A percentile compares a stretch with the other conserved stretches of the same genome.
phyloP scores from a whole-genome alignment of 768 basidiomycete species.

The Cystoderma amianthinum region DNA sequence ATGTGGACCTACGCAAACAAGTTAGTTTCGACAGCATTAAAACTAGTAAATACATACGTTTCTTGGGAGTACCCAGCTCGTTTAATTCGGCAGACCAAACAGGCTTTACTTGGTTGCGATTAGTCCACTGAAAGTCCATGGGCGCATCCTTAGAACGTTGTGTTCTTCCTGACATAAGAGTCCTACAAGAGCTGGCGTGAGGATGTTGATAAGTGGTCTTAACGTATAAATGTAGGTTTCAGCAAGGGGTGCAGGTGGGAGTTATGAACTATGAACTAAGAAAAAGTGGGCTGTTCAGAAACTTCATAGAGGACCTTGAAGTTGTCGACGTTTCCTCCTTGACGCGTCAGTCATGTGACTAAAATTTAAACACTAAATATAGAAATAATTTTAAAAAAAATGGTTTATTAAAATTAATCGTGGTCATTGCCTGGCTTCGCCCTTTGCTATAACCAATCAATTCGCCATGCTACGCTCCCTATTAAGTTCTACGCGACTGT shows the following conservation, averaged over 20 bases:
- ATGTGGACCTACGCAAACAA: slow-evolving; percentile 29
- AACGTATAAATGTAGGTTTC: background rate
- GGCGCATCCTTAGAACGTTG: slow-evolving; percentile 71
- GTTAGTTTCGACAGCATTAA: slow-evolving; percentile 3
- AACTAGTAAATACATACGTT: slow-evolving; percentile 51
- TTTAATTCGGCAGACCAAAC: slow-evolving; percentile 46
- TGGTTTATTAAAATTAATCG: too few relatives aligned
- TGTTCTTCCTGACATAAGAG: slow-evolving; percentile 10
- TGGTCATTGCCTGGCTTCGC: too few relatives aligned
- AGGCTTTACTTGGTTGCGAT: slow-evolving; percentile 49
- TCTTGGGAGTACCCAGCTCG: slow-evolving; percentile 49
- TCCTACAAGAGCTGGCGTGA: background rate
- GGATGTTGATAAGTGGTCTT: slow-evolving; percentile 2
- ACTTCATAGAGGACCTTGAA: background rate
- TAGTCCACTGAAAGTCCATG: slow-evolving; percentile 87
- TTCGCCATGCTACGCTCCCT: background rate
- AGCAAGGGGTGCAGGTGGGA: background rate
- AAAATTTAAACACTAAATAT: slow-evolving; percentile 1
- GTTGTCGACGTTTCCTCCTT: slow-evolving; percentile 16
- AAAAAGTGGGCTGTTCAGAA: too few relatives aligned
- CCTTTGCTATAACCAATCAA: too few relatives aligned
- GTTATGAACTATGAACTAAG: too few relatives aligned
- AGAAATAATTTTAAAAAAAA: background rate
- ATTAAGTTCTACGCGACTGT: background rate
- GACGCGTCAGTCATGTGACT: slow-evolving; percentile 29